These are phyloP conservation scores for Suillus paluster DNA, from an alignment of 768 basidiomycete species.

Conservation along the genomic window DNA sequence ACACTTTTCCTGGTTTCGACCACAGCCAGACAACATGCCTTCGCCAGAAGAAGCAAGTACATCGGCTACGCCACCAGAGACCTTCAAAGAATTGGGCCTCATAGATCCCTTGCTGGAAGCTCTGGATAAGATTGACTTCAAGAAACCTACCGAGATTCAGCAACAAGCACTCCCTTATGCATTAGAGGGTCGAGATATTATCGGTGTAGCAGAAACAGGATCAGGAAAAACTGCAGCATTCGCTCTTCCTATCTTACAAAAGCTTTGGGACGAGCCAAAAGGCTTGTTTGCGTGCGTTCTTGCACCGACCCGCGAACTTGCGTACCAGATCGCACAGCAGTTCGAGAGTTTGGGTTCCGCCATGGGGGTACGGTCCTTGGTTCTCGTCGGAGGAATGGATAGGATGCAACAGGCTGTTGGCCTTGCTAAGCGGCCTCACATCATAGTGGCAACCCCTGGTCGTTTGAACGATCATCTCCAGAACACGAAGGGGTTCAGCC, in stretches of 20 bases:
- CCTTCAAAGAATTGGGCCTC: conserved; percentile 86
- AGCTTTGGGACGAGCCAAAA: conserved; percentile 94
- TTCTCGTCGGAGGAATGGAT: conserved; percentile 96
- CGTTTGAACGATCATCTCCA: conserved; percentile 93
- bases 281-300: conserved; percentile 92
- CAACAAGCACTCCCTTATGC: conserved; percentile 83
- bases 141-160: conserved; percentile 90
- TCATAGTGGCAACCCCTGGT: conserved; percentile 95
- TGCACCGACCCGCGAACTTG: conserved; percentile 97
- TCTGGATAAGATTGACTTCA: conserved; percentile 81
- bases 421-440: conserved; percentile 91
- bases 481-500: conserved; percentile 95
- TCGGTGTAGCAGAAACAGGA: conserved; percentile 97
- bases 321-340: conserved; percentile 97
- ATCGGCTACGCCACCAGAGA: conserved; percentile 43
- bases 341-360: conserved; percentile 90
- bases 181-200: conserved; percentile 90
- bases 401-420: conserved; percentile 90
- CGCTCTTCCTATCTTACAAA: conserved; percentile 93
- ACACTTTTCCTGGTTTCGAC: neutral
- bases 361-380: conserved; percentile 90
- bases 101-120: conserved; percentile 90
- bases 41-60: conserved; percentile 64
- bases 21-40: conserved; percentile 48
- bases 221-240: conserved; percentile 99